Evolutionary conservation across 768 basidiomycete genomes (phyloP), one percentile per base, ranked within the genome.

Genomic region (Leucosporidium creatinivorum): DNA sequence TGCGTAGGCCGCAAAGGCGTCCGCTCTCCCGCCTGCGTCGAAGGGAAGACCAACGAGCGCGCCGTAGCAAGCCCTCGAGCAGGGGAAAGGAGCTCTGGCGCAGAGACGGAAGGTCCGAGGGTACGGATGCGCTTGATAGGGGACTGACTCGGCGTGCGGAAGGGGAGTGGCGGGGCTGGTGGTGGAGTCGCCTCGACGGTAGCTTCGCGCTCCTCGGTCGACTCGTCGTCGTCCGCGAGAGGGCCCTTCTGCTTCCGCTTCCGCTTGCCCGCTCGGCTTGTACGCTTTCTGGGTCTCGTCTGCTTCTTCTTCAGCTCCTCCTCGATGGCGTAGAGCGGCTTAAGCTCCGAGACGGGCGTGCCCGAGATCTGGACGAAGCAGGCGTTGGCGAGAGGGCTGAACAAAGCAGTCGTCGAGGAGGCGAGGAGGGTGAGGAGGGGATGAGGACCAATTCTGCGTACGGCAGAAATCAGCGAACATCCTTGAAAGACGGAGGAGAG

Each of bases 361-460:
- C 93, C 93, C 0, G 87, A 84, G 65, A 96, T 76, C 77, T 98
- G 93, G 68, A 88, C 88, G 48, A 87, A 83, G 75, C 91, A 93
- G 25, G 84, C 85, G 74, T 96, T 94, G 0, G 88, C 88, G 26
- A 96, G 78, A 3, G 87, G 80, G 21, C 88, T 75, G 76, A 92
- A 97, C 23, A 93, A 69, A 15, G 85, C 87, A 0, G 87, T 86
- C 21, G 3, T 1, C 1, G 61, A 49, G 63, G 87, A 83, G 3
- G 86, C 81, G 23, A 98, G 83, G 15, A 98, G 80, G 76, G 92
- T 86, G 39, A 88, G 76, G 83, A 94, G 87, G 1, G 84, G 83
- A 72, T 85, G 85, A 50, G 85, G 85, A 0, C 93, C 92, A 12
- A 91, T 83, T 70, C 93, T 93, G 70, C 15, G 1, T 9, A 17